Base-by-base conservation (phyloP, 306 rosid species). In the Dryas drummondii region DNA sequence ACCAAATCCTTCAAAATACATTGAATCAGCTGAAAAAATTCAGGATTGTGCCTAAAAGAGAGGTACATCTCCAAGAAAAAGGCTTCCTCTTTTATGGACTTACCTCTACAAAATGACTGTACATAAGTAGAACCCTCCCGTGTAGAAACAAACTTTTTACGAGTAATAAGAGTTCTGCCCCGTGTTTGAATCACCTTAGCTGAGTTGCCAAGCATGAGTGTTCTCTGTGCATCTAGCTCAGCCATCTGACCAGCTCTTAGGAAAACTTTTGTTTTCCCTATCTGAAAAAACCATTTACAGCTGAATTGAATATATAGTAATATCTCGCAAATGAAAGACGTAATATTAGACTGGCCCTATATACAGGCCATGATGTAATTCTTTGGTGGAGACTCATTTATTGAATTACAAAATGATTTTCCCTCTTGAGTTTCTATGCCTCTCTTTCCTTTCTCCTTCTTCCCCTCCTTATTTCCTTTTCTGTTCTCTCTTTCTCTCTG, bases 171-270 rank as follows among this genome's bases (percentile, higher is more conserved):
- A 76, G 87, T 63, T 87, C 72, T 87, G 66, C 64, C 61, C 47
- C 55, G 74, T 76, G 80, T 86, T 85, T 91, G 98, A 74, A 94
- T 91, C 76, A 81, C 76, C 65, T 65, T 72, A 32, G 96, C 96
- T 26, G 96, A 83, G n/a, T 69, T 66, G 70, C 71, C 82, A 72
- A 86, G 84, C n/a, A 83, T 61, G 49, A 68, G 68, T 77, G 87
- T 80, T 80, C 94, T 90, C 70, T 47, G 73, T 74, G 91, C 87
- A 86, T 94, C 96, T 75, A 94, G 83, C 81, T 90, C 91, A 66
- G 96, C 94, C 98, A 91, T 91, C 90, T 91, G 91, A 68, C 92
- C 92, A 66, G 89, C 98, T 84, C 93, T 88, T 58, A 94, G 78
- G 82, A 94, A 94, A 73, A 94, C 47, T 86, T 90, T 63, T 57